phyloP scores from a whole-genome alignment of 1,284 basidiomycete species.

The Pyrrhoderma lamaoense region DNA sequence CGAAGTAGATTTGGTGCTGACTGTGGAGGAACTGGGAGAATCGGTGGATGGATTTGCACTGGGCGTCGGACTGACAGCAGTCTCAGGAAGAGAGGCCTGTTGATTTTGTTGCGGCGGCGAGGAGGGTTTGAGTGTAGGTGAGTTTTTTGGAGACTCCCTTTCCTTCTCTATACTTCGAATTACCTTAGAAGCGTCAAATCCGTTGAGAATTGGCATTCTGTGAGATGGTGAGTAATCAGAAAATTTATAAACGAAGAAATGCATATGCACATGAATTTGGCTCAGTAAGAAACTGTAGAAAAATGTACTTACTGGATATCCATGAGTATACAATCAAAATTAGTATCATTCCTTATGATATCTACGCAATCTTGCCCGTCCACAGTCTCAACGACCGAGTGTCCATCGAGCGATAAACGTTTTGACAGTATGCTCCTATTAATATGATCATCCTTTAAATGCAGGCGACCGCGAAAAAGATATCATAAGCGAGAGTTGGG shows the following conservation, averaged over 20 bases:
- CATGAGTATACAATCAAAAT: constrained; percentile 77
- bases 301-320: constrained; percentile 62
- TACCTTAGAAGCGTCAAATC: constrained; percentile 62
- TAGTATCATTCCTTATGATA: constrained; percentile 48
- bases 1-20: too few relatives aligned
- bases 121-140: constrained; percentile 16
- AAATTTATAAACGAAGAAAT: background rate
- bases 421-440: constrained; percentile 72
- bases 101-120: too few relatives aligned
- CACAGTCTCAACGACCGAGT: constrained; percentile 58
- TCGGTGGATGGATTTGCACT: too few relatives aligned
- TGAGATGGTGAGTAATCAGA: background rate
- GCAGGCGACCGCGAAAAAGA: background rate
- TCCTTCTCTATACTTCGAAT: constrained; percentile 57
- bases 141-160: constrained; percentile 15
- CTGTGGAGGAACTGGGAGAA: too few relatives aligned
- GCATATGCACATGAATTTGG: too few relatives aligned
- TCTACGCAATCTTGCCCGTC: constrained; percentile 78
- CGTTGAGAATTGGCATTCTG: constrained; percentile 82
- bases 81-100: too few relatives aligned
- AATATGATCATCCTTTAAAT: constrained; percentile 61
- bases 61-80: too few relatives aligned
- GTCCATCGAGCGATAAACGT: constrained; percentile 60
- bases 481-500: too few relatives aligned
- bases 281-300: background rate